Evolutionary conservation across 441 rosid genomes (phyloP).

Genomic region (Erodium moschatum): DNA sequence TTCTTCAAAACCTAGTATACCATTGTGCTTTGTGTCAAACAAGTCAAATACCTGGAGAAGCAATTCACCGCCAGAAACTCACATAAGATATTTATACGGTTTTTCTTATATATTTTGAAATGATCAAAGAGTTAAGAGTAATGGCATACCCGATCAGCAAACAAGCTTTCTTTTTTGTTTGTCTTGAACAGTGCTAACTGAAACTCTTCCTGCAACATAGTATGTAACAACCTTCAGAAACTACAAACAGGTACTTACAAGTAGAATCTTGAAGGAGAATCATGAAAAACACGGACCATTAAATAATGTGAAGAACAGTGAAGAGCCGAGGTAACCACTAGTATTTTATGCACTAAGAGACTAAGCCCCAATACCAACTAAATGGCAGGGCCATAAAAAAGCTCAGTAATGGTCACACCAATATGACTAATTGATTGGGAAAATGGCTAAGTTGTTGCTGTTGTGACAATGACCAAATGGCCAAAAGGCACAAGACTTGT

Average conservation of each 20-base stretch:
- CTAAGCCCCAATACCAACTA: not conserved
- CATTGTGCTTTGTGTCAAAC: constrained; percentile 90
- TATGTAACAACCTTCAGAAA: constrained; percentile 2
- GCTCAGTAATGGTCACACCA: too few species aligned
- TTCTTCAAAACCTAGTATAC: constrained; percentile 90
- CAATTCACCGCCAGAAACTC: constrained; percentile 13
- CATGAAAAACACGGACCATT: not conserved
- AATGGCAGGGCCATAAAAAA: not conserved
- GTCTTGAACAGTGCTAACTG: constrained; percentile 92
- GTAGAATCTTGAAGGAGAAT: not conserved
- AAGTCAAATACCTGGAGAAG: constrained; percentile 73
- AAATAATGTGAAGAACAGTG: not conserved
- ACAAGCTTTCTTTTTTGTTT: constrained; percentile 86
- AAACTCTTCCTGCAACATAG: constrained; percentile 69
- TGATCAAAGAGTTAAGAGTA: constrained; percentile 10
- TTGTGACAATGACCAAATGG: too few species aligned
- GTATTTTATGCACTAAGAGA: not conserved
- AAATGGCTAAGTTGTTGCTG: too few species aligned
- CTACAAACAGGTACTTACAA: not conserved
- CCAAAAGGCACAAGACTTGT: too few species aligned
- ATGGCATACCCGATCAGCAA: constrained; percentile 74
- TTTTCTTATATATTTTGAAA: not conserved
- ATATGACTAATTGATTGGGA: too few species aligned
- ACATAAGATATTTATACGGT: not conserved
- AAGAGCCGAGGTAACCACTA: not conserved